These are phyloP conservation scores for Conidiobolus incongruus DNA, from an alignment of 371 early-diverging fungal species.

Conservation along the genomic window DNA sequence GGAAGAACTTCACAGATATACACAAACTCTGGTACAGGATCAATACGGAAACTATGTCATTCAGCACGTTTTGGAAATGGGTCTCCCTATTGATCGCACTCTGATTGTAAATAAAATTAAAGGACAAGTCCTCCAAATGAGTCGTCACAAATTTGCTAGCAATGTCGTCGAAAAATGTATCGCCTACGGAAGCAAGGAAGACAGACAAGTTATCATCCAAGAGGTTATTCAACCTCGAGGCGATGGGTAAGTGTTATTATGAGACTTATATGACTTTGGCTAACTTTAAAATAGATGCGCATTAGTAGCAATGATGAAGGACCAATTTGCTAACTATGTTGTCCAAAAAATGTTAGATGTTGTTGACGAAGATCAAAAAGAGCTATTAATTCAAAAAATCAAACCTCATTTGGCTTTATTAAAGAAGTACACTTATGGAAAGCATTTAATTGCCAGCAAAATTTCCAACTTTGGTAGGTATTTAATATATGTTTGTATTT, in stretches of 20 bases:
- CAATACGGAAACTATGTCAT: slow-evolving; percentile 99
- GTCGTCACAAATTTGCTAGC: slow-evolving; percentile 98
- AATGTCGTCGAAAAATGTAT: slow-evolving; percentile 53
- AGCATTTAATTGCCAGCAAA: slow-evolving; percentile 72
- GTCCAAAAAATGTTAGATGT: slow-evolving; percentile 99
- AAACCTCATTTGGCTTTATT: slow-evolving; percentile 74
- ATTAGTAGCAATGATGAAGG: slow-evolving; percentile 89
- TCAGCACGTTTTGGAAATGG: slow-evolving; percentile 95
- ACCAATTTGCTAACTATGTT: slow-evolving; percentile 99
- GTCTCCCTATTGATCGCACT: slow-evolving; percentile 62
- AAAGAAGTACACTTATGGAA: slow-evolving; percentile 91
- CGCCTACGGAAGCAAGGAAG: slow-evolving; percentile 14
- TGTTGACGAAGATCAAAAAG: slow-evolving; percentile 69
- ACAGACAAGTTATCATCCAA: slow-evolving; percentile 46
- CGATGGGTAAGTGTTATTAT: slow-evolving; percentile 28
- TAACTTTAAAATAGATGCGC: slow-evolving; percentile 34
- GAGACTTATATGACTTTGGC: background rate
- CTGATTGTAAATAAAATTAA: slow-evolving; percentile 73
- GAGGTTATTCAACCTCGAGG: slow-evolving; percentile 58
- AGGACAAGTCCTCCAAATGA: slow-evolving; percentile 69
- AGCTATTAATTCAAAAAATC: slow-evolving; percentile 63
- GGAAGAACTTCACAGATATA: slow-evolving; percentile 81
- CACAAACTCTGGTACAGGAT: slow-evolving; percentile 84
- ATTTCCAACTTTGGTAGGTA: too few relatives aligned
- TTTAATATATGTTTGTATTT: too few relatives aligned